Evolutionary conservation across 371 early-diverging fungal genomes (phyloP).

Genomic region (Mucor irregularis): DNA sequence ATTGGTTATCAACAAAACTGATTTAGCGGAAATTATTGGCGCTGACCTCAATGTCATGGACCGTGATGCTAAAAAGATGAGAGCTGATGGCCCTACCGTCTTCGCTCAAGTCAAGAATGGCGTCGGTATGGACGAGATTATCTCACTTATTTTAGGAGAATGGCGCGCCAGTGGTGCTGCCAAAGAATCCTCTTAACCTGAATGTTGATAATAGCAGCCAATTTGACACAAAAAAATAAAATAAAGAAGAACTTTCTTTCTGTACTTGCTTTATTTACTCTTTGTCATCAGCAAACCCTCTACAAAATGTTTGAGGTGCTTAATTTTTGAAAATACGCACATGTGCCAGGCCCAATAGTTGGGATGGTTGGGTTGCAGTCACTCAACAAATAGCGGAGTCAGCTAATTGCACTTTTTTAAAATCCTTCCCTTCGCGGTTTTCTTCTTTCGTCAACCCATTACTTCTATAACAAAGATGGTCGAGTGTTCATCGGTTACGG

Average conservation of each 20-base stretch:
- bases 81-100: conserved; percentile 75
- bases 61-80: conserved; percentile 88
- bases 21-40: conserved; percentile 85
- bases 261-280: no score
- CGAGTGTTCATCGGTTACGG: conserved; percentile 25
- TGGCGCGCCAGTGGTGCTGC: conserved; percentile 68
- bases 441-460: neutral
- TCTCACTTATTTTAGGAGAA: conserved; percentile 77
- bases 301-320: no score
- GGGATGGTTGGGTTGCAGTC: no score
- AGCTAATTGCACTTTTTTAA: no score
- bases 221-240: no score
- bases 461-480: conserved; percentile 11
- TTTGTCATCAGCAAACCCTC: no score
- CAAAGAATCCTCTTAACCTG: no score
- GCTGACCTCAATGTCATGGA: conserved; percentile 91
- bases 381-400: neutral
- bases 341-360: no score
- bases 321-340: no score
- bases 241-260: no score
- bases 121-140: conserved; percentile 80
- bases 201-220: no score
- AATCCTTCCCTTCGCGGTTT: no score
- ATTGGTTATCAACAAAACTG: conserved; percentile 93
- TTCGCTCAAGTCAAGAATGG: conserved; percentile 91